A percentile compares a stretch with the other conserved stretches of the same genome.
phyloP scores from a whole-genome alignment of 306 rosid genomes.

The Potentilla sterilis region DNA sequence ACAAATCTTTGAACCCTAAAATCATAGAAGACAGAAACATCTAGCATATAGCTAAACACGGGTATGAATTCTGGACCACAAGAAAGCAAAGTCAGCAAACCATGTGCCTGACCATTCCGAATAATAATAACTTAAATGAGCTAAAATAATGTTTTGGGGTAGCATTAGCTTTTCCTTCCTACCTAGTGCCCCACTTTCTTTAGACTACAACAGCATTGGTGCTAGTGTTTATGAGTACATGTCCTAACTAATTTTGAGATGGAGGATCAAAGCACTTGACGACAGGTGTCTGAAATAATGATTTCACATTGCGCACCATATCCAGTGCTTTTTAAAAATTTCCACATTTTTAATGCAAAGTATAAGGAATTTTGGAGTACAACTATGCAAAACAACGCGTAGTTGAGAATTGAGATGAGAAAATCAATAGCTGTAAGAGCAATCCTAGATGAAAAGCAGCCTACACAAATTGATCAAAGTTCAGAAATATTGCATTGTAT shows the following conservation, averaged over 20 bases:
- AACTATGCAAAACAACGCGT: no score
- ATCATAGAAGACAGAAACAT: background rate
- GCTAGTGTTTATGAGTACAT: background rate
- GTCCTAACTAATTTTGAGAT: background rate
- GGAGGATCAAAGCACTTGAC: background rate
- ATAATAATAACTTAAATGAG: background rate
- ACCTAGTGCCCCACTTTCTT: background rate
- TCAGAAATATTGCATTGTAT: background rate
- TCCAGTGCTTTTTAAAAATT: background rate
- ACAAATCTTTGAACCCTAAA: background rate
- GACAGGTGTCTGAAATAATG: background rate
- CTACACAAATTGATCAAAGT: background rate
- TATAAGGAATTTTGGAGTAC: background rate
- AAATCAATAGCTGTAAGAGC: background rate
- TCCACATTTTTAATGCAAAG: background rate
- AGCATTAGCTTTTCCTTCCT: background rate
- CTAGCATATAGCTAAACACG: background rate
- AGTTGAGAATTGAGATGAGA: background rate
- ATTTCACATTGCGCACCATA: background rate
- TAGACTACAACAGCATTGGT: background rate
- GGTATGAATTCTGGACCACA: background rate
- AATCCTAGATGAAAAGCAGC: background rate
- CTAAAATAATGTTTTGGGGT: background rate
- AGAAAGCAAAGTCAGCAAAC: background rate
- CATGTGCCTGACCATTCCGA: background rate